These are phyloP conservation scores for Silene conica DNA, from an alignment of 148 eudicot species.

Conservation along the genomic window DNA sequence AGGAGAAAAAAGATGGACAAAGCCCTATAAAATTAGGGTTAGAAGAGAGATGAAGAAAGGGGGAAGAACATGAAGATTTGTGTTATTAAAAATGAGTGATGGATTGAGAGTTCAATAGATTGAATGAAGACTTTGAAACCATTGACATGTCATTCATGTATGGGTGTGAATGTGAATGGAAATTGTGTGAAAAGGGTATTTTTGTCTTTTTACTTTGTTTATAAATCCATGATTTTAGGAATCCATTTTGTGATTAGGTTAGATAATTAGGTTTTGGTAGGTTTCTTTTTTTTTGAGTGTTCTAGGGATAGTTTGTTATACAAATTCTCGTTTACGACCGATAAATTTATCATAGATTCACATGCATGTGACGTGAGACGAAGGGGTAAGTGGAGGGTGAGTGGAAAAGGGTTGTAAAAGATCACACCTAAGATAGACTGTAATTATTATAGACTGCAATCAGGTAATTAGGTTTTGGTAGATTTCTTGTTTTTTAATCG, in stretches of 20 bases:
- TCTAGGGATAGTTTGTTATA: no score
- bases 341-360: no score
- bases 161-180: background rate
- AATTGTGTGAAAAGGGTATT: background rate
- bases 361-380: no score
- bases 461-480: no score
- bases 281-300: no score
- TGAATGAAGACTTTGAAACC: background rate
- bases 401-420: no score
- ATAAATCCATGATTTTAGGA: background rate
- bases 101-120: background rate
- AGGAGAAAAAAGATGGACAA: background rate
- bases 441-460: no score
- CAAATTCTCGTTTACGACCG: no score
- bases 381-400: no score
- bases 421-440: no score
- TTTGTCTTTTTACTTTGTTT: background rate
- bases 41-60: background rate
- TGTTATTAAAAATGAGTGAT: conserved; percentile 1
- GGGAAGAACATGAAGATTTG: background rate
- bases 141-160: conserved; percentile 3
- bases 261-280: no score
- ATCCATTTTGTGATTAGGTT: background rate
- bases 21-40: background rate
- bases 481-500: no score